Evolutionary conservation across 2,329 filamentous ascomycete species (phyloP).

Genomic region (Cordyceps tenuipes): DNA sequence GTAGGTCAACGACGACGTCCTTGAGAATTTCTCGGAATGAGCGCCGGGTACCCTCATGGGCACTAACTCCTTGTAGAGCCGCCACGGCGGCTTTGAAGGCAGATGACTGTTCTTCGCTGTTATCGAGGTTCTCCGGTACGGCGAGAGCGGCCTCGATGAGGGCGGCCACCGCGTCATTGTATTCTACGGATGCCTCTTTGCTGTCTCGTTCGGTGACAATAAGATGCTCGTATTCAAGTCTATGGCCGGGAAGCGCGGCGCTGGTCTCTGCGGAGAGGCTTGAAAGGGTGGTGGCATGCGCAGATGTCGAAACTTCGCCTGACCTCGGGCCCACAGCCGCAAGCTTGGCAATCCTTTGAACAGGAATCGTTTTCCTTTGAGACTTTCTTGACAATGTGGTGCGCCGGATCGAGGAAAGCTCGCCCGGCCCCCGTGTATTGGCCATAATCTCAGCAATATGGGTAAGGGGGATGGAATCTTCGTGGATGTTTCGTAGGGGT

Average conservation of each 20-base stretch:
- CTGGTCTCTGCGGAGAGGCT: background rate
- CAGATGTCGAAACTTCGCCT: background rate
- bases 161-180: background rate
- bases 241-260: background rate
- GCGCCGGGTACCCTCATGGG: background rate
- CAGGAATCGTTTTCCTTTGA: background rate
- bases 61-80: background rate
- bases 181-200: background rate
- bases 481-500: background rate
- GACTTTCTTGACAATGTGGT: background rate
- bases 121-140: background rate
- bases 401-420: background rate
- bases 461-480: background rate
- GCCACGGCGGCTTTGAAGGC: background rate
- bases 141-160: background rate
- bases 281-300: background rate
- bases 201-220: background rate
- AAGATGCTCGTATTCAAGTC: background rate
- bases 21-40: background rate
- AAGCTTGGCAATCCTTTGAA: background rate
- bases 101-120: background rate
- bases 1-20: background rate
- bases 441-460: background rate
- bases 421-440: background rate
- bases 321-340: background rate